Evolutionary conservation across 306 rosid genomes (phyloP).

Genomic region (Quercus alba): DNA sequence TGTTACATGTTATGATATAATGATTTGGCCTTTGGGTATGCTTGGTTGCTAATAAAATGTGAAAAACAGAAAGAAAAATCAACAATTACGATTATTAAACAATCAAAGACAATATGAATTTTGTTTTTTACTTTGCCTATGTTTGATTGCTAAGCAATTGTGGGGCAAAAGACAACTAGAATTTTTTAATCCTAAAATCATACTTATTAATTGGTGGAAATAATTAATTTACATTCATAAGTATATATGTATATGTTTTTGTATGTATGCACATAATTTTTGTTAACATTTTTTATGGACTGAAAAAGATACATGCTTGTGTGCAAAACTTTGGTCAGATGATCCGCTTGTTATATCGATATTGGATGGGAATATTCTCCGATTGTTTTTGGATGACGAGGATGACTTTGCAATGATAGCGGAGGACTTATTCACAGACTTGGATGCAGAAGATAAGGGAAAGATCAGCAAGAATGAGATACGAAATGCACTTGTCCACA

Average conservation of each 20-base stretch:
- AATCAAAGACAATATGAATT: neutral
- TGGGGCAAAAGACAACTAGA: neutral
- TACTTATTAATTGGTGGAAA: neutral
- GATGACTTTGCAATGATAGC: constrained; percentile 97
- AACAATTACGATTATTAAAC: neutral
- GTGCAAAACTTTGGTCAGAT: constrained; percentile 41
- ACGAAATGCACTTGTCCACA: constrained; percentile 64
- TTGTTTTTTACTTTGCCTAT: neutral
- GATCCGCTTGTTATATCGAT: constrained; percentile 74
- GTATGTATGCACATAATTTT: neutral
- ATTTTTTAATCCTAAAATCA: neutral
- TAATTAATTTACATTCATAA: neutral
- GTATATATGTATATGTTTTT: neutral
- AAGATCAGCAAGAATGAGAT: constrained; percentile 75
- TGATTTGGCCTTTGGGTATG: neutral
- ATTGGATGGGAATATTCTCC: constrained; percentile 75
- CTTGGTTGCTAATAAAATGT: neutral
- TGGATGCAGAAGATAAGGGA: constrained; percentile 85
- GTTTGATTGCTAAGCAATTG: neutral
- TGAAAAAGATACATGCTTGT: neutral
- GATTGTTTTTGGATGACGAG: constrained; percentile 74
- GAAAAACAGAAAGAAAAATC: neutral
- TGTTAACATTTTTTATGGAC: neutral
- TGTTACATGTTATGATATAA: neutral
- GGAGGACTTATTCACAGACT: constrained; percentile 79